Evolutionary conservation across 345 rosid species (phyloP), one percentile per base, ranked within the genome.

Genomic region (Carallia brachiata): DNA sequence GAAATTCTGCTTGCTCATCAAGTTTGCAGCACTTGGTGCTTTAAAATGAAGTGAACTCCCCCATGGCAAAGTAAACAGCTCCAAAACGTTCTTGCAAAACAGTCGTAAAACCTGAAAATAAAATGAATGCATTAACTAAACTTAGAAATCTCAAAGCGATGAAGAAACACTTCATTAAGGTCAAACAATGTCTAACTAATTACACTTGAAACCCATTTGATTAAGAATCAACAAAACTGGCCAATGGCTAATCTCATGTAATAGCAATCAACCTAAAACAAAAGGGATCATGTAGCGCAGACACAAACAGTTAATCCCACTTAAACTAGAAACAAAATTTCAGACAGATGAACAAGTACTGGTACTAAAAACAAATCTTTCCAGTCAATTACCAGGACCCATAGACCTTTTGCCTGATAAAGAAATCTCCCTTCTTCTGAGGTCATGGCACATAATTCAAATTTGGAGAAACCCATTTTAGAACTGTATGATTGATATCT

Each of bases 1-100:
- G 63, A 67, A 59, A 54, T 48, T 64, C 62, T 75, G 67, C 52
- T 57, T 56, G 57, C 70, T 73, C 73, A 75, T 81, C 81, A 63
- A 84, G 57, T 66, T 67, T 61, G 52, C 75, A 58, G 73, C 32
- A 44, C 19, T 55, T 61, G 4, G n/a, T 48, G 60, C 64, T 66
- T 36, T 62, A 36, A 62, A 62, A 57, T 63, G 67, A 48, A 72
- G 61, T 5, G 54, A 40, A 30, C 61, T 68, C 59, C 71, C 48
- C 57, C 74, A 54, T 28, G 66, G 61, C 63, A 62, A 67, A 2
- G 57, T 10, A 54, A 72, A 23, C 65, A 31, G 18, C 50, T 57
- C 67, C 39, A 63, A 73, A 74, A 53, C 16, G 55, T 36, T 68
- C 55, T 28, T 16, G 5, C 63, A 68, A 36, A 67, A 55, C 6